These are phyloP conservation scores for Trametes sanguinea DNA, from an alignment of 768 basidiomycete species.

Conservation along the genomic window DNA sequence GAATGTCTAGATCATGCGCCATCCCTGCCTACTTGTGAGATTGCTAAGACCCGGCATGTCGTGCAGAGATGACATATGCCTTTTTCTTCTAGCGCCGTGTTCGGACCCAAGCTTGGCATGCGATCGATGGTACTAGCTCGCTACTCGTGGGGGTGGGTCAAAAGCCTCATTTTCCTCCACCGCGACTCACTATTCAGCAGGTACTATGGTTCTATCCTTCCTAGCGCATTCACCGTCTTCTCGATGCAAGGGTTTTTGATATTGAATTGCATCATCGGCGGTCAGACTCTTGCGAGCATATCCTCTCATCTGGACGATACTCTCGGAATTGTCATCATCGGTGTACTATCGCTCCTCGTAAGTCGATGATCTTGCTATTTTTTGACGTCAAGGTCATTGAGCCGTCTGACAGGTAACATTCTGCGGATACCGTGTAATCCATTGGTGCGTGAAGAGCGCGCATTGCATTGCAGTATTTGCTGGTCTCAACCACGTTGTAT, in stretches of 20 bases:
- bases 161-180: not conserved
- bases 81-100: constrained; percentile 42
- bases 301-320: constrained; percentile 31
- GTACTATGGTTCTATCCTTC: constrained; percentile 40
- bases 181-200: constrained; percentile 25
- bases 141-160: constrained; percentile 50
- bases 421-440: constrained; percentile 38
- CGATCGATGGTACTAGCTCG: constrained; percentile 61
- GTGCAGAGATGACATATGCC: too few relatives aligned
- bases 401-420: constrained; percentile 32
- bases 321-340: constrained; percentile 48
- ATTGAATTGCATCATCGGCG: constrained; percentile 52
- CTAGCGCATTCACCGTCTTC: constrained; percentile 45
- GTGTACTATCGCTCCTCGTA: constrained; percentile 41
- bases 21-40: constrained; percentile 44
- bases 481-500: not conserved
- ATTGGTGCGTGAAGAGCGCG: constrained; percentile 26
- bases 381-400: not conserved
- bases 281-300: constrained; percentile 48
- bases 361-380: not conserved
- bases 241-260: constrained; percentile 51
- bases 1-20: constrained; percentile 32
- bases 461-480: not conserved
- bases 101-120: constrained; percentile 56
- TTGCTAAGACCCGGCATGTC: too few relatives aligned